Conservation (phyloP, 495 filamentous ascomycete genomes). For the Penicilliopsis zonata region DNA sequence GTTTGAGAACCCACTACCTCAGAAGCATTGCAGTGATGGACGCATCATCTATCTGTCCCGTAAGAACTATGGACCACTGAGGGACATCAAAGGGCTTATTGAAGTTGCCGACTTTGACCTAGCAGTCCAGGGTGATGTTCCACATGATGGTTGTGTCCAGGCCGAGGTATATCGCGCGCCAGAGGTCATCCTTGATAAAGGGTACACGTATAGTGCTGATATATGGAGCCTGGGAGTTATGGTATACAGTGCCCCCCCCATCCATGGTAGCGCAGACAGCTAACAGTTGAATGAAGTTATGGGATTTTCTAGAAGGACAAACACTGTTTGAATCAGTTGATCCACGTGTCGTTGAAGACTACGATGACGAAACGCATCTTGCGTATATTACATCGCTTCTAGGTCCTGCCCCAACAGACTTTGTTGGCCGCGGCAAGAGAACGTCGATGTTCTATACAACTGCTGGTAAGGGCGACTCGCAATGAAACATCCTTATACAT, state of each 20-base stretch:
- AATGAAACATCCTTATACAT: background rate
- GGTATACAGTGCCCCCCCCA: constrained; percentile 8
- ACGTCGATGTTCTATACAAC: constrained; percentile 10
- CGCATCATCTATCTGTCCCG: constrained; percentile 9
- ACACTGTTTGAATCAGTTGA: constrained; percentile 14
- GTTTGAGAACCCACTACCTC: constrained; percentile 8
- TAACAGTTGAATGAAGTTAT: constrained; percentile 15
- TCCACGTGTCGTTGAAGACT: constrained; percentile 7
- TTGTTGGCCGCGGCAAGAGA: constrained; percentile 9
- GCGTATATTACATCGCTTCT: constrained; percentile 24
- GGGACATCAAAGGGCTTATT: constrained; percentile 6
- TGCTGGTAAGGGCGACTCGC: constrained; percentile 4
- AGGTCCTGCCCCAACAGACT: constrained; percentile 19
- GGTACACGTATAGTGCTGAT: constrained; percentile 26
- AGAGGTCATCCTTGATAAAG: constrained; percentile 29
- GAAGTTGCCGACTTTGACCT: constrained; percentile 12
- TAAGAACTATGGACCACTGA: constrained; percentile 6
- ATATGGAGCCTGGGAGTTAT: constrained; percentile 34
- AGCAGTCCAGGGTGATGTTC: constrained; percentile 11
- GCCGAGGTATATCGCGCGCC: constrained; percentile 27
- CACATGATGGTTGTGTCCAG: constrained; percentile 23
- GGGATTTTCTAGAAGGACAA: constrained; percentile 18
- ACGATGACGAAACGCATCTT: constrained; percentile 17
- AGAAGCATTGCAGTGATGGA: constrained; percentile 8
- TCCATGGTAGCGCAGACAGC: background rate